Evolutionary conservation across 2,329 filamentous ascomycete genomes (phyloP).

Genomic region (Aspergillus sp.): DNA sequence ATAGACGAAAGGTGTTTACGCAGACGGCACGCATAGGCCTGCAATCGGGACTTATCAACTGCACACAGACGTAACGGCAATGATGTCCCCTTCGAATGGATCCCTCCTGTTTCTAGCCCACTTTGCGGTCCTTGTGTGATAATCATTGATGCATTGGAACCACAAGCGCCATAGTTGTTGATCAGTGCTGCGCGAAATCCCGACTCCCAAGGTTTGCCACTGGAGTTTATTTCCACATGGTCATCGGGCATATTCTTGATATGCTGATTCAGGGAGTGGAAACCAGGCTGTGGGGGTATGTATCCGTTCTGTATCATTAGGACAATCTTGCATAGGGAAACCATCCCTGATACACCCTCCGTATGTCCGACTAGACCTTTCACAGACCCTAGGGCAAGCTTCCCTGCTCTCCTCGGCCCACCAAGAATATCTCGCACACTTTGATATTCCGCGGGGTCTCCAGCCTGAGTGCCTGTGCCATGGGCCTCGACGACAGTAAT

Average conservation of each 20-base stretch:
- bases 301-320: constrained; percentile 28
- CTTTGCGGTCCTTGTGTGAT: constrained; percentile 14
- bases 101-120: neutral
- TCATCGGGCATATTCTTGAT: constrained; percentile 18
- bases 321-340: constrained; percentile 29
- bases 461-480: constrained; percentile 34
- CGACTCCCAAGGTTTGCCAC: constrained; percentile 14
- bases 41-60: constrained; percentile 10
- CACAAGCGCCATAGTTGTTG: constrained; percentile 33
- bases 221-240: constrained; percentile 17
- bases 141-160: constrained; percentile 30
- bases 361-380: constrained; percentile 37
- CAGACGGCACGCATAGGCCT: constrained; percentile 8
- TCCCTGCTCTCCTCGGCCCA: constrained; percentile 10
- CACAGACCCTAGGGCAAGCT: constrained; percentile 29
- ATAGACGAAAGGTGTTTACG: constrained; percentile 1
- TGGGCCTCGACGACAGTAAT: constrained; percentile 36
- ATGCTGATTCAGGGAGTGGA: constrained; percentile 22
- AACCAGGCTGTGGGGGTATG: constrained; percentile 29
- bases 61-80: constrained; percentile 19
- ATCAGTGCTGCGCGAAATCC: constrained; percentile 22
- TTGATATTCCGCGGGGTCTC: constrained; percentile 31
- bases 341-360: constrained; percentile 34
- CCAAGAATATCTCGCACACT: constrained; percentile 25
- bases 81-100: neutral